These are phyloP conservation scores for Lineolata rhizophorae DNA, from an alignment of 495 filamentous ascomycete genomes.

Conservation along the genomic window DNA sequence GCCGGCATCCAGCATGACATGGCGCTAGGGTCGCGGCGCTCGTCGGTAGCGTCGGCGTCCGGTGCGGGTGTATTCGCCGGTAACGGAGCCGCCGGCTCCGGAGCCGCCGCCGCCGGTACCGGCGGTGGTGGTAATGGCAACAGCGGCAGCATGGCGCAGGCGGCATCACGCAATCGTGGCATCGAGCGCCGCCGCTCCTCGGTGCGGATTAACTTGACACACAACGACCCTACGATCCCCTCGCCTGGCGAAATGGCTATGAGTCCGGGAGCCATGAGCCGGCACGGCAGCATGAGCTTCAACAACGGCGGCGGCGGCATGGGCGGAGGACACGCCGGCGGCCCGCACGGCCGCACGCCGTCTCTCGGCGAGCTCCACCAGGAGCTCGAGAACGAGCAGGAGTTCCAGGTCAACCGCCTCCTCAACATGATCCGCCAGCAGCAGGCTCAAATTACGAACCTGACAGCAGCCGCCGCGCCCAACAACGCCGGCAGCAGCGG, in stretches of 20 bases:
- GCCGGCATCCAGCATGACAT: constrained; percentile 42
- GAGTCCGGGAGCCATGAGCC: constrained; percentile 5
- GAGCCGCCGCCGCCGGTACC: too few species aligned
- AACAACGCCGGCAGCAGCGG: constrained; percentile 23
- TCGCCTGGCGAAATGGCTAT: constrained; percentile 39
- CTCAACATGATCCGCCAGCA: constrained; percentile 75
- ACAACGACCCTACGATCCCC: constrained; percentile 37
- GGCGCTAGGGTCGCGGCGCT: constrained; percentile 33
- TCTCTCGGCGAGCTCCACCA: constrained; percentile 92
- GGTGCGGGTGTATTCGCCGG: too few species aligned
- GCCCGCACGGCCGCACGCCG: constrained; percentile 29
- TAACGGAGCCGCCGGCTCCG: too few species aligned
- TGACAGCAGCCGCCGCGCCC: too few species aligned
- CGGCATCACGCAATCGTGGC: constrained; percentile 30
- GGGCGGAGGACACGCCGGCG: constrained; percentile 1
- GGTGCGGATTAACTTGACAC: constrained; percentile 49
- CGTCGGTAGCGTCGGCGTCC: too few species aligned
- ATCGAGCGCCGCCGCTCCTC: constrained; percentile 42
- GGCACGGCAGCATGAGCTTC: not conserved
- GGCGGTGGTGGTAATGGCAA: too few species aligned
- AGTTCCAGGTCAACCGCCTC: constrained; percentile 60
- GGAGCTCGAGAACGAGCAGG: constrained; percentile 84
- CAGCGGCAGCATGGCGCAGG: too few species aligned
- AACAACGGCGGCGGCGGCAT: not conserved
- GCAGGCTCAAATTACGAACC: constrained; percentile 48